A percentile compares a stretch with the other conserved stretches of the same genome.
Conservation (phyloP, 2,329 filamentous ascomycete species). For the Penicillium sp. region DNA sequence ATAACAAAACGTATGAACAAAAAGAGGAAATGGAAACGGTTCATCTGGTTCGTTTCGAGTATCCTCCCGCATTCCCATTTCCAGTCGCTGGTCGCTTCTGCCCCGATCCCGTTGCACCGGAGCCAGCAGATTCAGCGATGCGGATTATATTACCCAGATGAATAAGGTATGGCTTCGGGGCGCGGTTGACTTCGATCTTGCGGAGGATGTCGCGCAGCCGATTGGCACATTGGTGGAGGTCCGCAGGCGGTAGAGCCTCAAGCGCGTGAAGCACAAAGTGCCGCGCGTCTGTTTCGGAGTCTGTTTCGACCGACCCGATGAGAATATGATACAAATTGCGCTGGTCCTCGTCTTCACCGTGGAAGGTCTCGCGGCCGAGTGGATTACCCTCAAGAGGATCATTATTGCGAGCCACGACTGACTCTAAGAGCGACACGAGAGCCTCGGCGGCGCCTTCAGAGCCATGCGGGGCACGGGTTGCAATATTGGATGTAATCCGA, state of each 20-base stretch:
- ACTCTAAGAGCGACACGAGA: constrained; percentile 38
- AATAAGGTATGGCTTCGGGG: constrained; percentile 36
- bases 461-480: constrained; percentile 35
- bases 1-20: constrained; percentile 11
- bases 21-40: constrained; percentile 1
- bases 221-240: constrained; percentile 31
- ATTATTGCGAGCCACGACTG: constrained; percentile 38
- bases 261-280: constrained; percentile 42
- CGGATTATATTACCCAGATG: constrained; percentile 34
- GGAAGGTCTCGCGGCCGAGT: constrained; percentile 34
- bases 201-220: constrained; percentile 32
- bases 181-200: constrained; percentile 46
- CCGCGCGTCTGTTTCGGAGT: constrained; percentile 25
- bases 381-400: constrained; percentile 38
- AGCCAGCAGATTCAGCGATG: constrained; percentile 24
- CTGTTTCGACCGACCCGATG: constrained; percentile 34
- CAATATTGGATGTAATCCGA: constrained; percentile 34
- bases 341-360: constrained; percentile 40
- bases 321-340: constrained; percentile 44
- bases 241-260: constrained; percentile 31
- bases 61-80: constrained; percentile 26
- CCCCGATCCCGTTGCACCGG: constrained; percentile 15
- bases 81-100: constrained; percentile 36
- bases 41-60: constrained; percentile 36
- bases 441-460: constrained; percentile 38